Conservation (phyloP, 2,329 filamentous ascomycete genomes). For the Volutella citrinella region DNA sequence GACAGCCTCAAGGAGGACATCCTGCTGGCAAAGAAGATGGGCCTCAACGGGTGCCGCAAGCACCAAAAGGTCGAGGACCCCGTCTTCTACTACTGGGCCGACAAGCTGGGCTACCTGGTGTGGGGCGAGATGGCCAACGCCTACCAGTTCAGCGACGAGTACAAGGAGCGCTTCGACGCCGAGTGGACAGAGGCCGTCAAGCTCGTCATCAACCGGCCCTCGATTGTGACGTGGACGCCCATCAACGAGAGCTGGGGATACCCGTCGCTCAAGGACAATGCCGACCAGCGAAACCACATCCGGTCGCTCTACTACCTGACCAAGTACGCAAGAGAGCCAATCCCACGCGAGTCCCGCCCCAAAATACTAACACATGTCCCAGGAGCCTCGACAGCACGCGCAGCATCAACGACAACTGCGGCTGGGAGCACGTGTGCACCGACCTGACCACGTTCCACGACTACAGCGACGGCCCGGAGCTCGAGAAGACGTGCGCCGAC, state of each 20-base stretch:
- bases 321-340: constrained; percentile 52
- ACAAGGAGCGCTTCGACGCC: constrained; percentile 57
- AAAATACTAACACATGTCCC: background rate
- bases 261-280: constrained; percentile 51
- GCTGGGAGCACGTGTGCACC: constrained; percentile 65
- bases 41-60: constrained; percentile 63
- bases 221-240: constrained; percentile 64
- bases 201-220: constrained; percentile 64
- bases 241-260: constrained; percentile 66
- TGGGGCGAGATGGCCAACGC: constrained; percentile 66
- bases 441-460: constrained; percentile 68
- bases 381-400: constrained; percentile 57
- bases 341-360: too few species aligned
- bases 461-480: constrained; percentile 56
- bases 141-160: constrained; percentile 59
- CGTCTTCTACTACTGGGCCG: constrained; percentile 58
- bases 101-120: constrained; percentile 58
- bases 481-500: constrained; percentile 52
- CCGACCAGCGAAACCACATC: constrained; percentile 62
- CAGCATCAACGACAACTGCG: constrained; percentile 69
- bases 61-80: constrained; percentile 65
- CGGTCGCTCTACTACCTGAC: constrained; percentile 62
- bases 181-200: constrained; percentile 64
- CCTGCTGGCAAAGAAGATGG: constrained; percentile 55
- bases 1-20: constrained; percentile 50